A percentile compares a stretch with the other conserved stretches of the same genome.
Evolutionary conservation across 148 eudicot species (phyloP).

Genomic region (Heliamphora exappendiculata): DNA sequence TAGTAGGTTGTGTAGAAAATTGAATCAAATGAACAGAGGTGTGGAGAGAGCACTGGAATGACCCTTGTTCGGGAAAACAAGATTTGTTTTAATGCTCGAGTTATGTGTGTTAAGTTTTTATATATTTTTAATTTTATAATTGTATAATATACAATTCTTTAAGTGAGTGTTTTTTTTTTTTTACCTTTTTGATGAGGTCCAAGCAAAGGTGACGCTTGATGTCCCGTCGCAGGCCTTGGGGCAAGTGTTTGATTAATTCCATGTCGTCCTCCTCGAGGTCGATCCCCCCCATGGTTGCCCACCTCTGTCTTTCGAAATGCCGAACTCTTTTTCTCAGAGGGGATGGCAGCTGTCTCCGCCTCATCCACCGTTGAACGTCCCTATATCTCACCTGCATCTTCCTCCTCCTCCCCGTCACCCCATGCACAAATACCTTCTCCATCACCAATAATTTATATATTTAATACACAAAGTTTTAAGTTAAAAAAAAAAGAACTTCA

Average conservation of each 20-base stretch:
- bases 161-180: no score
- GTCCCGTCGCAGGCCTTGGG: conserved; percentile 39
- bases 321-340: conserved; percentile 28
- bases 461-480: no score
- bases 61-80: not conserved
- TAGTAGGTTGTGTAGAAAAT: not conserved
- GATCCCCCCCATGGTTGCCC: conserved; percentile 27
- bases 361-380: conserved; percentile 48
- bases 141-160: no score
- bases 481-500: no score
- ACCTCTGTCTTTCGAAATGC: conserved; percentile 27
- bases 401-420: conserved; percentile 24
- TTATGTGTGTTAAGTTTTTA: no score
- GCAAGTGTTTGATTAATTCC: conserved; percentile 31
- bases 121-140: no score
- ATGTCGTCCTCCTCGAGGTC: conserved; percentile 39
- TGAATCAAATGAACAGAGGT: not conserved
- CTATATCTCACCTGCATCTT: conserved; percentile 25
- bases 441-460: no score
- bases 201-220: conserved; percentile 38
- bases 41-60: not conserved
- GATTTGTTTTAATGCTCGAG: no score
- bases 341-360: conserved; percentile 30
- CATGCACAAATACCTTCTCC: conserved; percentile 29
- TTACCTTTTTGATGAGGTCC: conserved; percentile 35